Percentiles rank a stretch among this genome's conserved stretches.
Evolutionary conservation across 108 stramenopile genomes (phyloP).

Genomic region (Pseudonitzschia pungens): DNA sequence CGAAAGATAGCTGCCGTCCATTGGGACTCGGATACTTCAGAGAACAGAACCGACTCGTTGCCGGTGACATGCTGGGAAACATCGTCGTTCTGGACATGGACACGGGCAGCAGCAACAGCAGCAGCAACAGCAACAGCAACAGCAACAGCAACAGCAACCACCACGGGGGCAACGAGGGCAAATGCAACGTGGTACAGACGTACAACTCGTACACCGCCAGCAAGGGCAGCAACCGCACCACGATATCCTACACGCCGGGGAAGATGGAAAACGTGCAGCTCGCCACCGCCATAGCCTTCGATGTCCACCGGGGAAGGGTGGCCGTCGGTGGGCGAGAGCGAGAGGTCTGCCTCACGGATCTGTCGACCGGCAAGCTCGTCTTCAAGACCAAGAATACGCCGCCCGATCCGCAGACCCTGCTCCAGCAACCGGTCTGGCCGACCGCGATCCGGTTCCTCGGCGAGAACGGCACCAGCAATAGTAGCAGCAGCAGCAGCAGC

Average conservation of each 20-base stretch:
- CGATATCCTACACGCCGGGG: constrained; percentile 64
- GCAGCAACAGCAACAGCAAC: constrained; percentile 18
- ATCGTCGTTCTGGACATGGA: constrained; percentile 31
- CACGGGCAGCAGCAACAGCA: not conserved
- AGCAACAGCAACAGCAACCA: not conserved
- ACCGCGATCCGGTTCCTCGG: constrained; percentile 58
- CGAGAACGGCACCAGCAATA: too few species aligned
- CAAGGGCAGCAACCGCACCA: constrained; percentile 27
- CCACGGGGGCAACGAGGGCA: constrained; percentile 12
- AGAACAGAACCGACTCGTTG: constrained; percentile 30
- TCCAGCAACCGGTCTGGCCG: constrained; percentile 83
- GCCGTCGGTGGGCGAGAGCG: constrained; percentile 81
- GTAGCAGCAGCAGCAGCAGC: too few species aligned
- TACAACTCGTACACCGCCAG: constrained; percentile 39
- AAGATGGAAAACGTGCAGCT: constrained; percentile 49
- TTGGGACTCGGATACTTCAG: constrained; percentile 25
- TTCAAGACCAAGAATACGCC: constrained; percentile 88
- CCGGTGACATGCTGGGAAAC: constrained; percentile 40
- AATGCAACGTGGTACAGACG: constrained; percentile 28
- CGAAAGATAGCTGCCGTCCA: constrained; percentile 18
- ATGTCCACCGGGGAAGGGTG: constrained; percentile 32
- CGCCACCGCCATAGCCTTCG: constrained; percentile 58
- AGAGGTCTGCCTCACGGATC: constrained; percentile 61
- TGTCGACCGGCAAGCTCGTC: constrained; percentile 53
- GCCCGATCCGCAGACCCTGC: constrained; percentile 81